Base-by-base conservation (phyloP, 164 flowering plant genomes). In the Umbellularia californica region DNA sequence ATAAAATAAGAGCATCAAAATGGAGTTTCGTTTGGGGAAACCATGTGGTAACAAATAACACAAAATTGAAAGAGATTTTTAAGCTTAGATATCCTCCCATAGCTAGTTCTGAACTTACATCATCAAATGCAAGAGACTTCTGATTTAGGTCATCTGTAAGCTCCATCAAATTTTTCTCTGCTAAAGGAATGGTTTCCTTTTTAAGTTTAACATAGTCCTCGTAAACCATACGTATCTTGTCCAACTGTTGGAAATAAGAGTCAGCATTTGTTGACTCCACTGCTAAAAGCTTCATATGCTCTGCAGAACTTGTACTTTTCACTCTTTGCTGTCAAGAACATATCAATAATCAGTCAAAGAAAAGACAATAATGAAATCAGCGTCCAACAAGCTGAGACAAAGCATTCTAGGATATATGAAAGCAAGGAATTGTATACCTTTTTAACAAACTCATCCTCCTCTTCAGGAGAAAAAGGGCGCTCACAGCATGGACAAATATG, bases 401-500 rank as follows among this genome's bases (percentile, higher is more conserved):
- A 7, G 33, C 28, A 25, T 24, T 14, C 25, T 71, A 51, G 62
- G 51, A 30, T 3, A 17, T 19, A 28, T 69, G 25, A 3, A 58
- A n/a, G 15, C 75, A 20, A 50, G 28, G 30, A 35, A 52, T 41
- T n/a, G 13, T 2, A 7, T 24, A 93, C 99, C 96, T 95, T 93
- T 80, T 83, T 91, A 66, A 95, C 93, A 88, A 95, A 95, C 47
- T 83, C 89, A 74, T 92, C 98, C 84, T 93, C 99, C 83, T 95
- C 99, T 79, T 88, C 92, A 68, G 90, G 76, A 51, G 98, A 90
- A 82, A 95, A 95, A 73, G 92, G 83, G 58, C 98, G 95, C 78
- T 95, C 97, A 84, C 99, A 95, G 82, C 97, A 93, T 52, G 98
- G 99, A 75, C 99, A 95, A 70, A 88, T 25, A 87, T 92, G 99